These are phyloP conservation scores for Eleusine indica DNA, from an alignment of 176 grass and related monocot species.

Conservation along the genomic window DNA sequence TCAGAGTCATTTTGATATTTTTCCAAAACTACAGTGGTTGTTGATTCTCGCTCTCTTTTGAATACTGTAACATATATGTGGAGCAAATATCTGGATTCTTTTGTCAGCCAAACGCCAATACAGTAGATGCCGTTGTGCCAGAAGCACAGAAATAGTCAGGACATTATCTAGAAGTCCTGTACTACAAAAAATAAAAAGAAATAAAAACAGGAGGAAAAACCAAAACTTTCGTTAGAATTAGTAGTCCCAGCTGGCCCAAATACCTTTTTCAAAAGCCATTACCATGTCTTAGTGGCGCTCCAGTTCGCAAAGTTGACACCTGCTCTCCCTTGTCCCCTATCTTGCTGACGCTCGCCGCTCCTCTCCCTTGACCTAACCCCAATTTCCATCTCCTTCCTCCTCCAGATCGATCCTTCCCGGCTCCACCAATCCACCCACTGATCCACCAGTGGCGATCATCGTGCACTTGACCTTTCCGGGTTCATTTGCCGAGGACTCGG, in stretches of 20 bases:
- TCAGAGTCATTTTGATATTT: neutral
- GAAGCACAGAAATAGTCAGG: neutral
- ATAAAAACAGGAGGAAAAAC: neutral
- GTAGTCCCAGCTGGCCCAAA: neutral
- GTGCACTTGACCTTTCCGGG: neutral
- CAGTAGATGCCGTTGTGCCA: neutral
- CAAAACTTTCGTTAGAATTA: neutral
- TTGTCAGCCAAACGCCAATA: neutral
- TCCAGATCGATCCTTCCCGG: neutral
- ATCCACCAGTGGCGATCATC: neutral
- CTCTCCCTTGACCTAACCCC: conserved; percentile 16
- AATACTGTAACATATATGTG: neutral
- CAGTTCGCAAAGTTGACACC: conserved; percentile 34
- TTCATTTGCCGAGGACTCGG: neutral
- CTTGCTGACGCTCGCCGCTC: neutral
- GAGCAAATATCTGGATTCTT: neutral
- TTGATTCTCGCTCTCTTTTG: neutral
- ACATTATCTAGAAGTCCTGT: too few species aligned
- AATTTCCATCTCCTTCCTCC: neutral
- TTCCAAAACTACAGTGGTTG: neutral
- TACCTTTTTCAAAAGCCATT: conserved; percentile 1
- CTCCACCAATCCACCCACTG: neutral
- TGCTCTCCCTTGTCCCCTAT: neutral
- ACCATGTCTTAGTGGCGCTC: conserved; percentile 23
- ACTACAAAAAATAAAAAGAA: neutral